phyloP scores from a whole-genome alignment of 2,329 filamentous ascomycete species.

The Epichloe glyceriae region DNA sequence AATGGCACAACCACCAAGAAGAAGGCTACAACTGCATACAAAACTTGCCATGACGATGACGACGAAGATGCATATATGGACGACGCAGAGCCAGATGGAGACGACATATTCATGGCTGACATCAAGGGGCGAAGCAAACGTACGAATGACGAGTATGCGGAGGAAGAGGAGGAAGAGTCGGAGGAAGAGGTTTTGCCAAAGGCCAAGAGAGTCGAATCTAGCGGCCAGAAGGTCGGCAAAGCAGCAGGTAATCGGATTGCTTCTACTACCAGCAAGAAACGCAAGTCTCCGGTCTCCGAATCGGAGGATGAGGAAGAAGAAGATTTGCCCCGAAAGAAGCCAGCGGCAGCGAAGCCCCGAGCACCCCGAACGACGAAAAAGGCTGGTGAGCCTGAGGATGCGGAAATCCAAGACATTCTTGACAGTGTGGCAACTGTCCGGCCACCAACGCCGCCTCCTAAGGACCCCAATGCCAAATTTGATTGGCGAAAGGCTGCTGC shows the following conservation, averaged over 20 bases:
- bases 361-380: conserved; percentile 50
- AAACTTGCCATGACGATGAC: conserved; percentile 30
- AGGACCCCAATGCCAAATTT: conserved; percentile 60
- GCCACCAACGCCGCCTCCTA: conserved; percentile 70
- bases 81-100: conserved; percentile 56
- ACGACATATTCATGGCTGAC: conserved; percentile 74
- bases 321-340: conserved; percentile 43
- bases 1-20: conserved; percentile 26
- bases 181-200: conserved; percentile 56
- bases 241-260: conserved; percentile 19
- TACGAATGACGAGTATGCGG: conserved; percentile 62
- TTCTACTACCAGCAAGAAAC: conserved; percentile 33
- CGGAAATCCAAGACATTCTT: conserved; percentile 67
- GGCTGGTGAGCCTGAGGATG: conserved; percentile 50
- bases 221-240: conserved; percentile 18
- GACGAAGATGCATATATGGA: conserved; percentile 46
- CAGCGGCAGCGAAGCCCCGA: conserved; percentile 43
- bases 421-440: conserved; percentile 75
- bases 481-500: conserved; percentile 55
- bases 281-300: conserved; percentile 43
- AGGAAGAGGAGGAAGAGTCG: conserved; percentile 61
- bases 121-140: conserved; percentile 51
- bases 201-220: conserved; percentile 42
- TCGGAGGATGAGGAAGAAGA: conserved; percentile 46
- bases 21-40: conserved; percentile 26